Evolutionary conservation across 2,329 filamentous ascomycete genomes (phyloP), one percentile per base, ranked within the genome.

Genomic region (Byssoonygena ceratinophila): DNA sequence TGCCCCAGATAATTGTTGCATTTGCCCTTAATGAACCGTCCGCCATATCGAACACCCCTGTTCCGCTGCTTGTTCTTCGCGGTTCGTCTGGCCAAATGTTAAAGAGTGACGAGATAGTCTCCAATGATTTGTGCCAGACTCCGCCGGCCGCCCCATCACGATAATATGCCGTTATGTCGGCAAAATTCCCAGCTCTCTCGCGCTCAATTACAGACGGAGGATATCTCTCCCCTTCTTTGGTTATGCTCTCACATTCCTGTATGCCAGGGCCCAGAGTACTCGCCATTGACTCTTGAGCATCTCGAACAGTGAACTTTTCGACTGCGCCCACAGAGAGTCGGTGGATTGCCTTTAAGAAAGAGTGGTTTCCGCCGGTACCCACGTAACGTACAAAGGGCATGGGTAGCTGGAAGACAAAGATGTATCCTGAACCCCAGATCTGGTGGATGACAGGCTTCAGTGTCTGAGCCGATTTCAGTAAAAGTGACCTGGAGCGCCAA

Each of bases 391-490:
- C 69, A 12, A 78, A 59, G 3, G 68, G 63, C 31, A 64, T 61
- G 2, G 76, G 77, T 1, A 80, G 64, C 39, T 74, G 70, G 64
- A 81, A 75, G 12, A 69, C 69, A 57, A 79, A 79, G 46, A 80
- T 70, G 58, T 81, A 81, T 54, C 74, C 73, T 1, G 76, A 79
- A 50, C 71, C 66, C 7, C 61, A 48, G 20, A 75, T 55, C 57
- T 81, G 78, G 18, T 63, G 63, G n/a, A 73, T 31, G 1, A 81
- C 61, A 1, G 77, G 76, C 14, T 59, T 61, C n/a, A 77, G 52
- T 0, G 70, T 71, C 8, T 60, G 61, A 11, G 70, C 54, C 1
- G 73, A 73, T 39, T 72, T 74, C 32, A 66, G 64, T 16, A 78
- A 61, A 20, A 75, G 71, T 12, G 66, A 66, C 18, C 69, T 65